A percentile compares a stretch with the other conserved stretches of the same genome.
Conservation (phyloP, 148 eudicot genomes). For the Amaranthus palmeri region DNA sequence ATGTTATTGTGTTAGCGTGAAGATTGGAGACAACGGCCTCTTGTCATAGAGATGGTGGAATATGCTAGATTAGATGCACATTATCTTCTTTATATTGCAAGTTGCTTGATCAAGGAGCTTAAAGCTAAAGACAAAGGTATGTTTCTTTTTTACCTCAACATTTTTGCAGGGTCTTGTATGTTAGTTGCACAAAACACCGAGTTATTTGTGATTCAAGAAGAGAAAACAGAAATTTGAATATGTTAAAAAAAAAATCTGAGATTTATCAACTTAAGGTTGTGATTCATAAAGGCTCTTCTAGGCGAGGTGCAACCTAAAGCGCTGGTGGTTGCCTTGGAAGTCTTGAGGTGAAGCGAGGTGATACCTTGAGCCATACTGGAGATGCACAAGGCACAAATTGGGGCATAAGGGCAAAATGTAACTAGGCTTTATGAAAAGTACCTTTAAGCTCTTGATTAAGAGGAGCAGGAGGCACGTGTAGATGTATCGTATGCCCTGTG, state of each 20-base stretch:
- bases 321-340: too few species aligned
- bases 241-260: not conserved
- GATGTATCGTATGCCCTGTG: too few species aligned
- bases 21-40: slow-evolving; percentile 98
- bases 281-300: too few species aligned
- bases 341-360: too few species aligned
- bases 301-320: too few species aligned
- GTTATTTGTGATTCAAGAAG: not conserved
- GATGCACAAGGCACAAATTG: too few species aligned
- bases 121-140: slow-evolving; percentile 42
- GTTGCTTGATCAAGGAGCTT: slow-evolving; percentile 72
- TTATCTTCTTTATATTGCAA: slow-evolving; percentile 77
- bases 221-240: not conserved
- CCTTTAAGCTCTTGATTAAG: too few species aligned
- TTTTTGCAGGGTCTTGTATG: not conserved
- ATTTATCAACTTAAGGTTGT: not conserved
- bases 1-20: slow-evolving; percentile 48
- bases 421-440: too few species aligned
- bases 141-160: slow-evolving; percentile 3
- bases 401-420: too few species aligned
- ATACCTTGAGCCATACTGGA: too few species aligned
- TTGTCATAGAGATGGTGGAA: slow-evolving; percentile 71
- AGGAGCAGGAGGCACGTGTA: too few species aligned
- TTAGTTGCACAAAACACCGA: not conserved
- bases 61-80: slow-evolving; percentile 93